A percentile compares a stretch with the other conserved stretches of the same genome.
These are phyloP conservation scores for Phanerodontia chrysosporium DNA, from an alignment of 768 basidiomycete genomes.

Conservation along the genomic window DNA sequence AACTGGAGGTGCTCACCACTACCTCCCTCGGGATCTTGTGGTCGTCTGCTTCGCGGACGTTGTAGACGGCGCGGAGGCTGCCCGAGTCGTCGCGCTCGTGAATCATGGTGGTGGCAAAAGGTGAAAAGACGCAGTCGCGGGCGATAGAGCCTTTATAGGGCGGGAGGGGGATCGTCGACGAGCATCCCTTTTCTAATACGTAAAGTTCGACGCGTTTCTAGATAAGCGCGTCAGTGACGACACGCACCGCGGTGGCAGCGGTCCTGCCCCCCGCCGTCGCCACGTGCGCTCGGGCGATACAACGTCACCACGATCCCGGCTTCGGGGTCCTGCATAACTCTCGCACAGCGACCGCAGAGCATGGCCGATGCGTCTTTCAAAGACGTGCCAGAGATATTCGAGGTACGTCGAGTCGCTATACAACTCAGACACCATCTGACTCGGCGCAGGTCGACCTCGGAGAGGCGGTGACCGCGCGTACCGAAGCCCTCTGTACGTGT, in stretches of 20 bases:
- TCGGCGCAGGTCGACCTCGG: constrained; percentile 73
- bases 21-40: background rate
- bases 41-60: background rate
- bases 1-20: background rate
- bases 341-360: constrained; percentile 6
- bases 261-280: background rate
- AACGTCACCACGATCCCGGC: constrained; percentile 6
- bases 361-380: constrained; percentile 72
- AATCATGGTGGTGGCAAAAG: background rate
- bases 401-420: constrained; percentile 50
- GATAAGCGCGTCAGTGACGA: background rate
- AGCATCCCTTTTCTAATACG: background rate
- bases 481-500: constrained; percentile 82
- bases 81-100: constrained; percentile 1
- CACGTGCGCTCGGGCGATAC: constrained; percentile 7
- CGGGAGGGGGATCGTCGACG: background rate
- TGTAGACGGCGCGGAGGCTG: background rate
- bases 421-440: constrained; percentile 6
- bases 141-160: background rate
- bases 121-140: background rate
- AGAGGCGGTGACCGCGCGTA: constrained; percentile 83
- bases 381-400: constrained; percentile 95
- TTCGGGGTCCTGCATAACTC: constrained; percentile 7
- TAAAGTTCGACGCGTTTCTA: background rate
- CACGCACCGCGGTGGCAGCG: background rate